These are phyloP conservation scores for Globisporangium radiosum DNA, from an alignment of 352 stramenopile species.

Conservation along the genomic window DNA sequence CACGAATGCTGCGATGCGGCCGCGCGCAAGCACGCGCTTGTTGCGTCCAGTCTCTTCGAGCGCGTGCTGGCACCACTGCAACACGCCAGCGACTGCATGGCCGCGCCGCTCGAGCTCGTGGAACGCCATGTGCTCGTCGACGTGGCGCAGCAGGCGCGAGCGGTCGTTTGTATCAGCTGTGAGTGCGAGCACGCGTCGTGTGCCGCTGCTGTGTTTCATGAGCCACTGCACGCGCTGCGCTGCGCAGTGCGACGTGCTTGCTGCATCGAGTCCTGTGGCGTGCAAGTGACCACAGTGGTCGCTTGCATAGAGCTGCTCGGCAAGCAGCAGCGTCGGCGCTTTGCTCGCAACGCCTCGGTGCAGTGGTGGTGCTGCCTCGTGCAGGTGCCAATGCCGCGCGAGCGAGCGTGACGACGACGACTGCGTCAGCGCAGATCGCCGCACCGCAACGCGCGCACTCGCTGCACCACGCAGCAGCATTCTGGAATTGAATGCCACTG, in stretches of 20 bases:
- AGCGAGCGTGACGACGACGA: background rate
- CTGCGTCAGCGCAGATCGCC: background rate
- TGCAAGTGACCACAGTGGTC: conserved; percentile 25
- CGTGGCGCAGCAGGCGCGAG: conserved; percentile 17
- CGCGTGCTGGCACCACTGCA: conserved; percentile 61
- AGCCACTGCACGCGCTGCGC: conserved; percentile 29
- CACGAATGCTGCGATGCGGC: conserved; percentile 43
- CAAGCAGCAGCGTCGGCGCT: background rate
- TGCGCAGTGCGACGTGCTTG: conserved; percentile 19
- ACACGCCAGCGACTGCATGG: conserved; percentile 42
- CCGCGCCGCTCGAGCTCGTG: conserved; percentile 66
- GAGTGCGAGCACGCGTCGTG: conserved; percentile 32
- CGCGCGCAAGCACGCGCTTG: conserved; percentile 40
- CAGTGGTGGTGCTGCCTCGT: too few relatives aligned
- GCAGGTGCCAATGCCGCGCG: too few relatives aligned
- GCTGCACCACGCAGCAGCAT: background rate
- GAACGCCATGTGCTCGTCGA: conserved; percentile 31
- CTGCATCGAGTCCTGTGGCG: conserved; percentile 12
- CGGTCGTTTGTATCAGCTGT: conserved; percentile 16
- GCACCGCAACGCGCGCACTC: too few relatives aligned
- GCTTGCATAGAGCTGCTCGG: background rate
- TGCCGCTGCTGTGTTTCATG: conserved; percentile 9
- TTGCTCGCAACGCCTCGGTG: background rate
- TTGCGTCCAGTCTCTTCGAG: conserved; percentile 55
- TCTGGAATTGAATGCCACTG: too few relatives aligned